A percentile compares a stretch with the other conserved stretches of the same genome.
phyloP scores from a whole-genome alignment of 1,284 basidiomycete species.

The Papiliotrema nemorosa region DNA sequence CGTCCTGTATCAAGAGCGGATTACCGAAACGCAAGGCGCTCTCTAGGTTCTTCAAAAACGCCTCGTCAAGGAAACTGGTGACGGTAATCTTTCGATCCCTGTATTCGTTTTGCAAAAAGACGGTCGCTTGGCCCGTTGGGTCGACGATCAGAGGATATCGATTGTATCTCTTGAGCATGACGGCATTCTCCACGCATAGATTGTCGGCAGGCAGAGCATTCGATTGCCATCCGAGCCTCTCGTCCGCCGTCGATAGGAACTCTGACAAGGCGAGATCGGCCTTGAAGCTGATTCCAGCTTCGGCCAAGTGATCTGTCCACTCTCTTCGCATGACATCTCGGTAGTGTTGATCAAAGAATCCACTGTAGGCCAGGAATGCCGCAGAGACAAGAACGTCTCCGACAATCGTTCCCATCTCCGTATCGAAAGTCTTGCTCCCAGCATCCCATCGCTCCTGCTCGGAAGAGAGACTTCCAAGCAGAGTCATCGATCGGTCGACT shows the following conservation, averaged over 20 bases:
- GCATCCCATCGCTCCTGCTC: slow-evolving; percentile 93
- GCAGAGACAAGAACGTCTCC: slow-evolving; percentile 95
- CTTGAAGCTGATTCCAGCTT: slow-evolving; percentile 92
- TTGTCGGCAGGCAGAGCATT: slow-evolving; percentile 92
- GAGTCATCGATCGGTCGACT: slow-evolving; percentile 93
- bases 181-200: slow-evolving; percentile 95
- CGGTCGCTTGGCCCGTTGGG: slow-evolving; percentile 96
- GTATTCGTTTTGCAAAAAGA: slow-evolving; percentile 92
- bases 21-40: slow-evolving; percentile 99
- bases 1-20: slow-evolving; percentile 94
- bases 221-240: slow-evolving; percentile 92
- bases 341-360: slow-evolving; percentile 98
- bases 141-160: slow-evolving; percentile 98
- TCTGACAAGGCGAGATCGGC: slow-evolving; percentile 87
- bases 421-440: slow-evolving; percentile 93
- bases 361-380: slow-evolving; percentile 94
- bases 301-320: slow-evolving; percentile 83
- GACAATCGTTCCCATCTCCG: slow-evolving; percentile 97
- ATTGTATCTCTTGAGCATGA: slow-evolving; percentile 97
- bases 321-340: slow-evolving; percentile 96
- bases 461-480: slow-evolving; percentile 90
- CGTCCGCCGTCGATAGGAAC: slow-evolving; percentile 95
- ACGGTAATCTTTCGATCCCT: slow-evolving; percentile 95
- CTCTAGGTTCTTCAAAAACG: slow-evolving; percentile 97
- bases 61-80: slow-evolving; percentile 97